Base-by-base conservation (phyloP, 139 green algal genomes). In the Mesotaenium endlicherianum region DNA sequence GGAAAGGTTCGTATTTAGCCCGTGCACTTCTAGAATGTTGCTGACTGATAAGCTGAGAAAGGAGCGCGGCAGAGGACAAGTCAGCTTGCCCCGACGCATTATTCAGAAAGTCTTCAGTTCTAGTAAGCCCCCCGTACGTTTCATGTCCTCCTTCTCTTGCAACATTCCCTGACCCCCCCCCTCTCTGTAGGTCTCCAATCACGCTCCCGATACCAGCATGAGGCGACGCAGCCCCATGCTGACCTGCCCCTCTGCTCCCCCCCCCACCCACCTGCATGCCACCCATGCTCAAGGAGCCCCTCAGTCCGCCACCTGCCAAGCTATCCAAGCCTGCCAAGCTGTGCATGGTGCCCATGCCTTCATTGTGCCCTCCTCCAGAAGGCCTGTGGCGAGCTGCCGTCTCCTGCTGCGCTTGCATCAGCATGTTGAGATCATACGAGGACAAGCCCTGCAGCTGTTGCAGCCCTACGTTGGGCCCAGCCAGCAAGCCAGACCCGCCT, bases 391-490 rank as follows among this genome's bases (percentile, higher is more conserved):
- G 59, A 2, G 49, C 26, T 38, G 60, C 49, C 6, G 30, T 31
- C 14, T 84, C 57, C 47, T 84, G 77, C 44, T 84, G 77, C 20
- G 77, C 77, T 53, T 84, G 77, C 77, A 84, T 71, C 38, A 84
- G 44, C 57, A 84, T 34, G 17, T 78, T 84, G 11, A 84, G 47
- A 0, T 84, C 77, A 47, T 84, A 84, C 31, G 58, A 16, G 30
- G 77, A 79, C 8, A 84, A 55, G 16, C 57, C 77, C 17, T 79
- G 57, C 17, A 84, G 68, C 4, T 44, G 40, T 0, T 34, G 16
- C 30, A 67, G 75, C 2, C 39, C 71, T 42, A 80, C 0, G n/a
- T 31, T 40, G 30, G 39, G 57, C 44, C 57, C 36, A 8, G 31
- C 74, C n/a, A 83, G 67, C 17, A 26, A 47, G 1, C 70, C 78